These are phyloP conservation scores for Amylocarpus encephaloides DNA, from an alignment of 2,329 filamentous ascomycete genomes.

Conservation along the genomic window DNA sequence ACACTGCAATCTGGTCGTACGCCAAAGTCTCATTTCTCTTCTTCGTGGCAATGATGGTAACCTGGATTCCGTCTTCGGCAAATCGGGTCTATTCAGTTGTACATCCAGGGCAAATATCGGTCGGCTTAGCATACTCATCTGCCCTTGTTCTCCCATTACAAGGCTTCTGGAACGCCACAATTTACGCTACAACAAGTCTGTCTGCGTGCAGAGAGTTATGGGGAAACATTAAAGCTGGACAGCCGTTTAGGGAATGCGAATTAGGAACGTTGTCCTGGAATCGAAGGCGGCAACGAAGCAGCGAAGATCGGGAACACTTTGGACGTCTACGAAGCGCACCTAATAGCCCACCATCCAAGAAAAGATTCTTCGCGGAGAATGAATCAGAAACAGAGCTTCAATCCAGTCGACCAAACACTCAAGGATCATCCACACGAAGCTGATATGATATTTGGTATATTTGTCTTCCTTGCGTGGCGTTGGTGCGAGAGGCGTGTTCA, in stretches of 20 bases:
- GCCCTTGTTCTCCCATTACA: constrained; percentile 73
- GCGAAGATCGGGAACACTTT: background rate
- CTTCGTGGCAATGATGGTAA: constrained; percentile 64
- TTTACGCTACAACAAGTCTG: constrained; percentile 68
- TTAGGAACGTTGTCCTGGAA: background rate
- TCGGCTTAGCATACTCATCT: constrained; percentile 61
- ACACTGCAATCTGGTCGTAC: constrained; percentile 62
- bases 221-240: background rate
- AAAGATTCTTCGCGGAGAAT: background rate
- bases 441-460: background rate
- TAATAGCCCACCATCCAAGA: background rate
- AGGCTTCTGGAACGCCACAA: constrained; percentile 77
- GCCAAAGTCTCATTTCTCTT: constrained; percentile 65
- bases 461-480: background rate
- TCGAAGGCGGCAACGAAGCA: background rate
- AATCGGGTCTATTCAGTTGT: constrained; percentile 70
- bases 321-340: background rate
- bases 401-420: background rate
- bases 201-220: constrained; percentile 49
- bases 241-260: background rate
- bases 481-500: background rate
- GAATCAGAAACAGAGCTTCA: background rate
- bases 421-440: background rate
- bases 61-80: constrained; percentile 70
- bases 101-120: constrained; percentile 44